A percentile compares a stretch with the other conserved stretches of the same genome.
Conservation (phyloP, 306 rosid species). For the Delonix regia region DNA sequence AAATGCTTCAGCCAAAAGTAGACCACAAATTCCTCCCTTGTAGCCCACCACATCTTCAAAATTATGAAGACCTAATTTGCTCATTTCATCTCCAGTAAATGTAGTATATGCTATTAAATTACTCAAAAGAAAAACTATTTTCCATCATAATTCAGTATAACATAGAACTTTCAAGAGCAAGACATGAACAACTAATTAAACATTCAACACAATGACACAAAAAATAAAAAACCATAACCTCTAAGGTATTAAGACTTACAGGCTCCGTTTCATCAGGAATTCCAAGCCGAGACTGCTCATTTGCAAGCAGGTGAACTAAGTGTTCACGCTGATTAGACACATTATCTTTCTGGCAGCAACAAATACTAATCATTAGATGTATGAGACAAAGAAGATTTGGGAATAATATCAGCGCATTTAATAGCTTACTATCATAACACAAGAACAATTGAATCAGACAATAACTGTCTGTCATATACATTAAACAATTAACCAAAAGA, state of each 20-base stretch:
- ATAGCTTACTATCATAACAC: not conserved
- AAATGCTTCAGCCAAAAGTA: not conserved
- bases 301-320: conserved; percentile 84
- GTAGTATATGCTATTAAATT: not conserved
- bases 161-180: not conserved
- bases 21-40: not conserved
- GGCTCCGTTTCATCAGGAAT: conserved; percentile 73
- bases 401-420: conserved; percentile 9
- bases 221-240: not conserved
- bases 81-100: conserved; percentile 5
- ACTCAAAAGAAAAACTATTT: not conserved
- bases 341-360: conserved; percentile 77
- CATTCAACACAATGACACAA: not conserved
- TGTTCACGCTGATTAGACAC: conserved; percentile 92
- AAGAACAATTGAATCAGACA: conserved; percentile 18
- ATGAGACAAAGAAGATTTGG: conserved; percentile 12
- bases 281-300: conserved; percentile 84
- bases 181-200: conserved; percentile 1
- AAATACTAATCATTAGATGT: conserved; percentile 28
- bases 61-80: not conserved
- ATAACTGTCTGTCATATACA: not conserved
- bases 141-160: not conserved
- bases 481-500: conserved; percentile 3
- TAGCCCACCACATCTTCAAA: not conserved
- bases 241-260: conserved; percentile 54